Evolutionary conservation across 2,329 filamentous ascomycete genomes (phyloP), one percentile per base, ranked within the genome.

Genomic region (Coniochaeta ligniaria): DNA sequence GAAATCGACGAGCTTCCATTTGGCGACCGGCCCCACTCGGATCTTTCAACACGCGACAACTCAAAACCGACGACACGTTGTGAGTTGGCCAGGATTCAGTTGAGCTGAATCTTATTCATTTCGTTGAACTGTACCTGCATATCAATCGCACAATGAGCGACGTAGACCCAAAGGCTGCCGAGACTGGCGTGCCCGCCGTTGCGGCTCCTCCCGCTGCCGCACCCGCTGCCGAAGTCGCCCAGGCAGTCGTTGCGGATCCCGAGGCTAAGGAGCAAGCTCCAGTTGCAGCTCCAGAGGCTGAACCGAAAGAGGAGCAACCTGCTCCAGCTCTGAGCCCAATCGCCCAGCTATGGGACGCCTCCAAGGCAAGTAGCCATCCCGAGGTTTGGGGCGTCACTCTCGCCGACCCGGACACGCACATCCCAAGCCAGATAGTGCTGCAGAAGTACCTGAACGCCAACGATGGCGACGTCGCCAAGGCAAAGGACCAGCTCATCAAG

Each of bases 361-460:
- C 66, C 55, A 60, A 69, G 60, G 60, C 62, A 5, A 33, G 62
- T 58, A 80, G 76, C 17, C 82, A 96, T 74, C 76, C 77, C 58
- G 92, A 97, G 79, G 90, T 97, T 82, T 98, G 93, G 86, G 93
- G 93, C 57, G 86, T 97, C 59, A 78, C 83, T 35, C 84, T 97
- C 52, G 74, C 74, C 16, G 74, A 78, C 61, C 75, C 76, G 22
- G 73, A 68, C 3, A 71, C 76, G 45, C 81, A 92, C 68, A 81
- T 93, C 59, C 90, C 90, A 60, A 92, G 90, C 56, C 88, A 90
- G 71, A 87, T 96, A 67, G 84, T 97, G 58, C 80, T 97, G 57
- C 92, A 96, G 72, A 98, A 97, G 79, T 97, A 93, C 77, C 84
- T 98, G 60, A 91, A 93, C 67, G 94, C 93, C 72, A 97, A 97